A percentile compares a stretch with the other conserved stretches of the same genome.
Conservation (phyloP, 192 early-diverging fungal genomes). For the Piromyces sp. region DNA sequence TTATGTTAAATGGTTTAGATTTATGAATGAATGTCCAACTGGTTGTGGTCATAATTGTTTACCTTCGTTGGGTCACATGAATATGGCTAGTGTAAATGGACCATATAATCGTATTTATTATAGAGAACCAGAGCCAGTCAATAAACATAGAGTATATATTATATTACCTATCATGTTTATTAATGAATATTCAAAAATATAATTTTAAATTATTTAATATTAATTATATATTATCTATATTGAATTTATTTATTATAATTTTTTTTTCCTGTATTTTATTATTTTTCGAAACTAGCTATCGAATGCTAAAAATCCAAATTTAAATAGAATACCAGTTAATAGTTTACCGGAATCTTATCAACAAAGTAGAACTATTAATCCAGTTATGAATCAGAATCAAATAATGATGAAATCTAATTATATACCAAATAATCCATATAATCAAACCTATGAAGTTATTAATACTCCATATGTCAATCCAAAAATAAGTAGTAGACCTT, state of each 20-base stretch:
- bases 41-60: conserved; percentile 59
- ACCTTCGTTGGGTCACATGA: neutral
- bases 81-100: neutral
- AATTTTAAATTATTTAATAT: no score
- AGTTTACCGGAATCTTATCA: neutral
- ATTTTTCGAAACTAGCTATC: neutral
- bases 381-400: neutral
- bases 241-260: neutral
- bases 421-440: neutral
- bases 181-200: no score
- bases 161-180: neutral
- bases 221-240: no score
- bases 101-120: neutral
- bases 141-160: neutral
- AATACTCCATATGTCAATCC: neutral
- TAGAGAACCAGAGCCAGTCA: neutral
- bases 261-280: neutral
- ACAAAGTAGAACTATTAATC: neutral
- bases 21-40: conserved; percentile 43
- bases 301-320: neutral
- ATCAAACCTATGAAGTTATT: neutral
- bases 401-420: neutral
- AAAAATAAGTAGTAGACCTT: neutral
- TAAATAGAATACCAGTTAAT: neutral
- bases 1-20: conserved; percentile 48